A percentile compares a stretch with the other conserved stretches of the same genome.
These are phyloP conservation scores for Epichloe scottii DNA, from an alignment of 2,329 filamentous ascomycete genomes.

Conservation along the genomic window DNA sequence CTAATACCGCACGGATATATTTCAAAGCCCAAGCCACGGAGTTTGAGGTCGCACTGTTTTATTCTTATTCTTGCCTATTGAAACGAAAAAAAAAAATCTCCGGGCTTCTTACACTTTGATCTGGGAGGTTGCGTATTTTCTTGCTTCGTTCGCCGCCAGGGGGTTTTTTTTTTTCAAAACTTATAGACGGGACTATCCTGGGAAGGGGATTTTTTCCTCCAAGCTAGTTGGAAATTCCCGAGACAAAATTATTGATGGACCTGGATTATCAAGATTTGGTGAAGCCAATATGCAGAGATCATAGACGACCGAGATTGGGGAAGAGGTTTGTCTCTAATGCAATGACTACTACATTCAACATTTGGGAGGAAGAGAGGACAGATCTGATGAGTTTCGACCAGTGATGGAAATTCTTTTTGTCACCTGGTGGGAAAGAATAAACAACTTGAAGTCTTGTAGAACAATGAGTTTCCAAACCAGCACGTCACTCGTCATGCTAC, in stretches of 20 bases:
- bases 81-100: background rate
- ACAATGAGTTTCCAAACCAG: background rate
- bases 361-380: background rate
- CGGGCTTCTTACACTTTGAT: background rate
- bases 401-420: background rate
- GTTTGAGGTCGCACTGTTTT: background rate
- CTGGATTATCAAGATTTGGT: background rate
- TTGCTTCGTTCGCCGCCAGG: background rate
- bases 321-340: background rate
- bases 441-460: background rate
- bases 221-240: background rate
- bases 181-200: slow-evolving; percentile 2
- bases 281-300: background rate
- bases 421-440: background rate
- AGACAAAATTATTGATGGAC: background rate
- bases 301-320: background rate
- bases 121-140: background rate
- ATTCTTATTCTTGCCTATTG: background rate
- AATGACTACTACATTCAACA: background rate
- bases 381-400: background rate
- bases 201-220: background rate
- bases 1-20: background rate
- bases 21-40: background rate
- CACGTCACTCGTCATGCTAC: background rate
- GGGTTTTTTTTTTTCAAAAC: background rate